Evolutionary conservation across 2,329 filamentous ascomycete species (phyloP), one percentile per base, ranked within the genome.

Genomic region (Aspergillus transmontanensis): DNA sequence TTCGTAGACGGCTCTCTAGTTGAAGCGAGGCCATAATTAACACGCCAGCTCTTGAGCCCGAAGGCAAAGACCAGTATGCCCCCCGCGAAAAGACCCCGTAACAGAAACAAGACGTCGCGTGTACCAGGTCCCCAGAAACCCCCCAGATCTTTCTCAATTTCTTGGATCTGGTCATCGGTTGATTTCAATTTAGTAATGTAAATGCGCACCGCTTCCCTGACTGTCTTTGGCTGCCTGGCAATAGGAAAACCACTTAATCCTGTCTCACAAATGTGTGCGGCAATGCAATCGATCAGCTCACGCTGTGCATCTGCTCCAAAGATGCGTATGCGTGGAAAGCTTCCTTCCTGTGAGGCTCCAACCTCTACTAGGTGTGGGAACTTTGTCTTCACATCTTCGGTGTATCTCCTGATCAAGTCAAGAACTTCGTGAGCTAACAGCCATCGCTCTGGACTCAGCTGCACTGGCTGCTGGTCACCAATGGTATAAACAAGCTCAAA

Each of bases 241-340:
- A 85, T 75, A 0, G 83, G 79, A 43, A 88, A 76, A 0, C 80
- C 82, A 10, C 65, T 60, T 12, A 84, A 68, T 0, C 86, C 85
- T 0, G 58, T 68, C 0, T 76, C 48, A 60, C 83, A 85, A 1
- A 89, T 78, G 0, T 76, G 58, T 0, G 68, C 60, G 0, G 73
- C 68, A 14, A 82, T 64, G 0, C 61, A 54, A 10, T 57, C 26
- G 6, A 79, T 51, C 3, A 79, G 64, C 10, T 28, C 45, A 19
- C 36, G 36, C 36, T 39, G 36, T 19, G 36, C 36, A 39, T 10
- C 12, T 14, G 12, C 36, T 19, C 16, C 36, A 39, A 39, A 39
- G 16, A 19, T 19, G 12, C 36, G 36, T 39, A 19, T 39, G 5
- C 12, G 36, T 39, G 0, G 30, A 11, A 32, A 32, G 30, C 30